Evolutionary conservation across 2,329 filamentous ascomycete genomes (phyloP), one percentile per base, ranked within the genome.

Genomic region (Fusarium clavum): DNA sequence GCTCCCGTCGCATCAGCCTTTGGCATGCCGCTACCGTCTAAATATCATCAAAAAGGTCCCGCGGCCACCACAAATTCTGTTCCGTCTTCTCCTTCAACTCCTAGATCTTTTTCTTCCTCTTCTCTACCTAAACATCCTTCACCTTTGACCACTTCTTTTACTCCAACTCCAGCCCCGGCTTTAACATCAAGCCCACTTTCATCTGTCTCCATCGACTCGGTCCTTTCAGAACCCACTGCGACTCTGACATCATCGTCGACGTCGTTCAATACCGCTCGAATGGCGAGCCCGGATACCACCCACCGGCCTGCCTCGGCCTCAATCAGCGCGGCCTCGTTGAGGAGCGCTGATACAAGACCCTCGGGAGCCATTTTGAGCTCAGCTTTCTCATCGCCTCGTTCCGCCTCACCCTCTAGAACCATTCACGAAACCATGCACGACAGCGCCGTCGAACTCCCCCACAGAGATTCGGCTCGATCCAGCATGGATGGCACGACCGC

Each of bases 1-100:
- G 76, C 72, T 65, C 78, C 78, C 45, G 70, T 79, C 41, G 71
- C 75, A 53, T 80, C 78, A 30, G 79, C 79, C 49, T 80, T 81
- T 70, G 78, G 79, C 59, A 61, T 79, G 30, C 71, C 77, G 22
- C 61, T 76, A 32, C 62, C 71, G n/a, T 73, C 75, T 9, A 74
- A 72, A 64, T 74, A 73, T 69, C 72, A 62, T 67, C 49, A 57
- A 67, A 75, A 74, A 67, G 60, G 70, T 69, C 64, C 63, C 30
- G 46, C 61, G 48, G 44, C 72, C 59, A 52, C 60, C 32, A 45
- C 57, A 30, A 12, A 51, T 41, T 70, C 71, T 8, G 22, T 52
- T 16, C 71, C 70, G 3, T 66, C 73, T 10, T 61, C 70, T 38
- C 30, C 67, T 61, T 61, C 70, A 27, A 49, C 47, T 22, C 69